Percentiles rank a stretch among this genome's conserved stretches.
Conservation (phyloP, 2,329 filamentous ascomycete genomes). For the Hypoxylon sp. region DNA sequence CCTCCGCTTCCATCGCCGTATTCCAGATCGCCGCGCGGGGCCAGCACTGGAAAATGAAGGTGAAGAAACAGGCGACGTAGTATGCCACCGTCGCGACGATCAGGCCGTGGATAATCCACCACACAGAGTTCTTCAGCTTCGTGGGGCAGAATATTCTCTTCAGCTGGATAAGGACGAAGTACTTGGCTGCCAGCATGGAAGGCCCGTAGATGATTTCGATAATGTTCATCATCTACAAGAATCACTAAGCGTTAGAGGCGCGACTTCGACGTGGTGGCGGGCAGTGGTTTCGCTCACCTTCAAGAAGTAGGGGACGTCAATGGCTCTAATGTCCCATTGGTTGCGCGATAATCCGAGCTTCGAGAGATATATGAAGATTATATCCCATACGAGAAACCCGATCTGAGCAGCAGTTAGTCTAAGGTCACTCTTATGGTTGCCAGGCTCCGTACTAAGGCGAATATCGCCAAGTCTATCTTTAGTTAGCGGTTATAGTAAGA, state of each 20-base stretch:
- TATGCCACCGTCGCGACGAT: constrained; percentile 8
- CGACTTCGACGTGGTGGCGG: background rate
- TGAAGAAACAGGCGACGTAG: constrained; percentile 18
- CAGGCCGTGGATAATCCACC: constrained; percentile 14
- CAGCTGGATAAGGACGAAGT: constrained; percentile 20
- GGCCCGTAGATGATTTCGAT: constrained; percentile 23
- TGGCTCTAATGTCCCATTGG: constrained; percentile 20
- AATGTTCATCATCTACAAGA: constrained; percentile 17
- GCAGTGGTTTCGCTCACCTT: background rate
- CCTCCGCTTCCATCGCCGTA: constrained; percentile 1
- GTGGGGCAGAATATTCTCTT: constrained; percentile 20
- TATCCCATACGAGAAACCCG: constrained; percentile 16
- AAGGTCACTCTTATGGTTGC: background rate
- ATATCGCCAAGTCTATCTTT: constrained; percentile 9
- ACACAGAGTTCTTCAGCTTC: constrained; percentile 14
- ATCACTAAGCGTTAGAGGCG: no score
- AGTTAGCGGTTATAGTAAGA: background rate
- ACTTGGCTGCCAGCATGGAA: constrained; percentile 21
- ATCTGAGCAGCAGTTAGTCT: background rate
- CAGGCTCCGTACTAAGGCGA: constrained; percentile 5
- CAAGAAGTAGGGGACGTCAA: constrained; percentile 14
- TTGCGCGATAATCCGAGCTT: constrained; percentile 18
- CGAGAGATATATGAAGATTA: constrained; percentile 17
- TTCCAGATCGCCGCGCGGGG: constrained; percentile 20
- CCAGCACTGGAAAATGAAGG: constrained; percentile 26